These are phyloP conservation scores for Didymella glomerata DNA, from an alignment of 2,329 filamentous ascomycete species.

Conservation along the genomic window DNA sequence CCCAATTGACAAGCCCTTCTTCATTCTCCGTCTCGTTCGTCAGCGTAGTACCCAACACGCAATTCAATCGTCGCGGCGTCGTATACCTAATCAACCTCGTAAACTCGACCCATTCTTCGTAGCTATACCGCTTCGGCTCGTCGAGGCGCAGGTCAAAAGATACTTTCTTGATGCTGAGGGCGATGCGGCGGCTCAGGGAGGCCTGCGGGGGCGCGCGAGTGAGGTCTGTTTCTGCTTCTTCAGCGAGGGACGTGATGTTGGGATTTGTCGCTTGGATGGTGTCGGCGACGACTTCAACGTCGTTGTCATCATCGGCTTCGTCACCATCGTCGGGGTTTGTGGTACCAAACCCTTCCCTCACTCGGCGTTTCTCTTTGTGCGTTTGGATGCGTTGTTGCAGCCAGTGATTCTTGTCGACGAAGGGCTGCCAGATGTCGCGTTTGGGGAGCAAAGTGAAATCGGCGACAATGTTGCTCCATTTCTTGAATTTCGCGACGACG, in stretches of 20 bases:
- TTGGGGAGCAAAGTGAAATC: constrained; percentile 73
- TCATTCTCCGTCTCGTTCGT: constrained; percentile 55
- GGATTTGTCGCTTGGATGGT: constrained; percentile 19
- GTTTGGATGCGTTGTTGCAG: constrained; percentile 50
- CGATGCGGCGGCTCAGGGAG: constrained; percentile 68
- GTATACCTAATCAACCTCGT: constrained; percentile 74
- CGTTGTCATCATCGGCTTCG: neutral
- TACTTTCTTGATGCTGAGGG: constrained; percentile 73
- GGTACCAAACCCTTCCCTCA: constrained; percentile 59
- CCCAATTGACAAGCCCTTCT: constrained; percentile 71
- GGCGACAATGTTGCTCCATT: constrained; percentile 66
- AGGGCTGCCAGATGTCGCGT: constrained; percentile 62
- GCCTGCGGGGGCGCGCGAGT: constrained; percentile 47
- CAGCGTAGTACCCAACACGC: constrained; percentile 7
- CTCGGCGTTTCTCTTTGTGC: constrained; percentile 47
- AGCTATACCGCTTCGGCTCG: constrained; percentile 73
- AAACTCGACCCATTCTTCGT: constrained; percentile 88
- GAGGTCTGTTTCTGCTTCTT: constrained; percentile 25
- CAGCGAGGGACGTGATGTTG: constrained; percentile 21
- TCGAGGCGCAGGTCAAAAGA: constrained; percentile 68
- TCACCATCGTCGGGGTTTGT: constrained; percentile 40
- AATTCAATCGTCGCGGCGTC: constrained; percentile 26
- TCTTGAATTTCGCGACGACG: constrained; percentile 72
- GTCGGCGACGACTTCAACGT: constrained; percentile 19
- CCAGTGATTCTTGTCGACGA: constrained; percentile 59